Percentiles rank a stretch among this genome's conserved stretches.
Conservation (phyloP, 1,139 yeast species). For the Blastobotrys indianensis region DNA sequence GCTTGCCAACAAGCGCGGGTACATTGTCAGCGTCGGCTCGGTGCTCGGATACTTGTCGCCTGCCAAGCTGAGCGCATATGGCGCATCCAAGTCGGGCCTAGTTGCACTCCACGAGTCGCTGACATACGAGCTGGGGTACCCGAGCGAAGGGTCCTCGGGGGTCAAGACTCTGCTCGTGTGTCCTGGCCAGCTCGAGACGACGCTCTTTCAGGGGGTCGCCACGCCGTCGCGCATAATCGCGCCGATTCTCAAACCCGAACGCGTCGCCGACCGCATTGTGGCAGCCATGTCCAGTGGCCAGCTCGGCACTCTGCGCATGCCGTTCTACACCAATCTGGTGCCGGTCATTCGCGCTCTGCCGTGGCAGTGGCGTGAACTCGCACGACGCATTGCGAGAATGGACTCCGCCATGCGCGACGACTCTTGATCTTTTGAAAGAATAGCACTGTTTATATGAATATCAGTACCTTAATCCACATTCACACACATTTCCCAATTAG, state of each 20-base stretch:
- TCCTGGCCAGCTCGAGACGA: conserved; percentile 79
- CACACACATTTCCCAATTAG: too few relatives aligned
- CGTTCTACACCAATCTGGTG: conserved; percentile 66
- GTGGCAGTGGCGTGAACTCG: conserved; percentile 57
- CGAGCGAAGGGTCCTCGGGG: conserved; percentile 4
- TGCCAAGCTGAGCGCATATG: conserved; percentile 72
- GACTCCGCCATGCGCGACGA: conserved; percentile 35
- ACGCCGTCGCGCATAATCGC: conserved; percentile 75
- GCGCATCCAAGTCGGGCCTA: conserved; percentile 84
- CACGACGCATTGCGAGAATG: conserved; percentile 54
- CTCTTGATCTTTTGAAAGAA: too few relatives aligned
- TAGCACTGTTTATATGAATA: too few relatives aligned
- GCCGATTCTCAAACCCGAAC: conserved; percentile 66
- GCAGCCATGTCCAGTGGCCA: conserved; percentile 53
- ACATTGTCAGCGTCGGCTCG: conserved; percentile 73
- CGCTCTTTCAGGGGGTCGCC: conserved; percentile 60
- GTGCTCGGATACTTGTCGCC: conserved; percentile 83
- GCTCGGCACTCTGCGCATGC: conserved; percentile 64
- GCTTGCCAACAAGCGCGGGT: conserved; percentile 60
- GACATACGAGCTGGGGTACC: conserved; percentile 55
- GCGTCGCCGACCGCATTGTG: conserved; percentile 57
- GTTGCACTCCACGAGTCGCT: conserved; percentile 80
- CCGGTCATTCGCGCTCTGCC: conserved; percentile 70
- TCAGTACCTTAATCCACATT: too few relatives aligned
- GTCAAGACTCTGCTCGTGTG: conserved; percentile 65